Percentiles rank a stretch among this genome's conserved stretches.
Evolutionary conservation across 1,284 basidiomycete species (phyloP).

Genomic region (Sanguinoderma infundibulare): DNA sequence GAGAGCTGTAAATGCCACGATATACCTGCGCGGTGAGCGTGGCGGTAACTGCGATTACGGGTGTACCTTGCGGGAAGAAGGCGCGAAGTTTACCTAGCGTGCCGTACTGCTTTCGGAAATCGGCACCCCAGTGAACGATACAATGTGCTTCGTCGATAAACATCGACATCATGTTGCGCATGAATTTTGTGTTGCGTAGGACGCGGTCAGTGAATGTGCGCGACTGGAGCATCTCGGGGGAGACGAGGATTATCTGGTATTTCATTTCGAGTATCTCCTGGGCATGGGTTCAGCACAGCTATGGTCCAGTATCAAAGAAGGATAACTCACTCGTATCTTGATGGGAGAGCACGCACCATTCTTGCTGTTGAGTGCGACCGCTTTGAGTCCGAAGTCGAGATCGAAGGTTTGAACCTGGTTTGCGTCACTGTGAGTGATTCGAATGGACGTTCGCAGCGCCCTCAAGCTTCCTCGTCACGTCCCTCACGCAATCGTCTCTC

Average conservation of each 20-base stretch:
- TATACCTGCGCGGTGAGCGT: conserved; percentile 40
- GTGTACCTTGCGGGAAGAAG: conserved; percentile 38
- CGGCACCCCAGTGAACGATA: conserved; percentile 44
- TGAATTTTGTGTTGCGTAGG: conserved; percentile 37
- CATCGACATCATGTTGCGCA: conserved; percentile 32
- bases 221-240: conserved; percentile 41
- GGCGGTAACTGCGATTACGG: conserved; percentile 44
- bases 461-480: too few species aligned
- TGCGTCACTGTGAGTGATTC: too few species aligned
- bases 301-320: too few species aligned
- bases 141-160: conserved; percentile 46
- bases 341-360: conserved; percentile 31
- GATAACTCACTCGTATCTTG: conserved; percentile 32
- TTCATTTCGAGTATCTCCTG: conserved; percentile 37
- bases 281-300: too few species aligned
- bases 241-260: conserved; percentile 42
- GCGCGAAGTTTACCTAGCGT: conserved; percentile 39
- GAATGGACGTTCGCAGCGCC: too few species aligned
- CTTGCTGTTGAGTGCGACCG: conserved; percentile 41
- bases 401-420: conserved; percentile 28
- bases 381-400: conserved; percentile 33
- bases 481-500: too few species aligned
- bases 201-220: conserved; percentile 37
- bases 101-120: conserved; percentile 45
- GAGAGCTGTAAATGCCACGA: conserved; percentile 36